Evolutionary conservation across 2,329 filamentous ascomycete genomes (phyloP).

Genomic region (Hypoxylon sp.): DNA sequence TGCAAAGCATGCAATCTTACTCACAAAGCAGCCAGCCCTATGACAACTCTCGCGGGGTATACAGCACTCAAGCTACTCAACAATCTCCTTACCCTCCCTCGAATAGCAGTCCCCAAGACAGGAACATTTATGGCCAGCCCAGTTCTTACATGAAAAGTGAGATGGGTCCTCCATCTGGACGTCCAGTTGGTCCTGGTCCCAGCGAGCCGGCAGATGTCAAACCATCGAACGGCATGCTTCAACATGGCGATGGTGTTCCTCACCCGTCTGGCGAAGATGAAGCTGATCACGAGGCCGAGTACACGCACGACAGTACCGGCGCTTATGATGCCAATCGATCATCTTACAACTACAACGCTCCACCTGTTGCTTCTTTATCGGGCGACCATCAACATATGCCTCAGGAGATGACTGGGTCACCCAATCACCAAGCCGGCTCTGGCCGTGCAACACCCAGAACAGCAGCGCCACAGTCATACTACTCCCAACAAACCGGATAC

Average conservation of each 20-base stretch:
- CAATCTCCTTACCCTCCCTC: conserved; percentile 76
- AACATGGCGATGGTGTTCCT: conserved; percentile 62
- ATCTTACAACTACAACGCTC: conserved; percentile 80
- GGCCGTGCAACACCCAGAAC: conserved; percentile 88
- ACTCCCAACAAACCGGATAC: conserved; percentile 73
- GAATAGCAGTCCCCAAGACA: conserved; percentile 66
- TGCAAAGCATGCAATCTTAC: conserved; percentile 84
- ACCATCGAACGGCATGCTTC: conserved; percentile 72
- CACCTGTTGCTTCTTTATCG: conserved; percentile 70
- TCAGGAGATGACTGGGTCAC: conserved; percentile 84
- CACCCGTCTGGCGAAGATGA: conserved; percentile 70
- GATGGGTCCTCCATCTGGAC: conserved; percentile 81
- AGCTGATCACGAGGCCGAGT: conserved; percentile 80
- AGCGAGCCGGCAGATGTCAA: conserved; percentile 73
- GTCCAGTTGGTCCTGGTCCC: conserved; percentile 65
- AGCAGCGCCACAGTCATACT: conserved; percentile 76
- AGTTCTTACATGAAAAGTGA: conserved; percentile 81
- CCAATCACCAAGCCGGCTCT: conserved; percentile 79
- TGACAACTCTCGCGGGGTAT: conserved; percentile 80
- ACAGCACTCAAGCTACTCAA: conserved; percentile 74
- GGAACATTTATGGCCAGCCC: conserved; percentile 71
- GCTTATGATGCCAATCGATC: conserved; percentile 76
- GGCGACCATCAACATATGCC: conserved; percentile 80
- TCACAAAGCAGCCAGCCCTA: conserved; percentile 74
- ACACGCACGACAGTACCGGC: conserved; percentile 83